These are phyloP conservation scores for Rheum nobile DNA, from an alignment of 148 eudicot species.

Conservation along the genomic window DNA sequence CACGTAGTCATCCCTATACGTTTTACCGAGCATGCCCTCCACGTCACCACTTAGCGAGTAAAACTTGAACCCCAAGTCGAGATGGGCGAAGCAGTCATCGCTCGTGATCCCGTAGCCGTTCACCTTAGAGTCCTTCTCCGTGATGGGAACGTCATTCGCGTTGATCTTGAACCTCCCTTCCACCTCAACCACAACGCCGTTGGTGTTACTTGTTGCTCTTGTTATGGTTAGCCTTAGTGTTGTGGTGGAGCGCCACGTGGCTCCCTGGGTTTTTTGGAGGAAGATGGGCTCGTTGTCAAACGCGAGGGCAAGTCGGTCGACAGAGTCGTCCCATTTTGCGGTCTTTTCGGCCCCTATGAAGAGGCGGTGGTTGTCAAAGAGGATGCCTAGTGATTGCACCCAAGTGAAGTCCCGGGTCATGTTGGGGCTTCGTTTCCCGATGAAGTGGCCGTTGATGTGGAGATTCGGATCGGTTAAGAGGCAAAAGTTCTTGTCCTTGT, in stretches of 20 bases:
- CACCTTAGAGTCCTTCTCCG: conserved; percentile 26
- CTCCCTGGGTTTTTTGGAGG: conserved; percentile 13
- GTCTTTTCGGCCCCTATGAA: conserved; percentile 33
- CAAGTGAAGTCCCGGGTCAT: conserved; percentile 42
- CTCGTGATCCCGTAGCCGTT: conserved; percentile 30
- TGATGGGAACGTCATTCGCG: conserved; percentile 30
- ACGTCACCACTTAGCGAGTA: conserved; percentile 16
- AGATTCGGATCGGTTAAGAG: conserved; percentile 32
- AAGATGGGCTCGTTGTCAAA: conserved; percentile 21
- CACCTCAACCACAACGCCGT: conserved; percentile 19
- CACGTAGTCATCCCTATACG: conserved; percentile 29
- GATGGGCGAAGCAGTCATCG: conserved; percentile 40
- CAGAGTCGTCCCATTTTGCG: conserved; percentile 24
- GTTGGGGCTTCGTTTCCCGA: conserved; percentile 20
- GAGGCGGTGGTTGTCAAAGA: conserved; percentile 32
- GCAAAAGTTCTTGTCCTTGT: conserved; percentile 31
- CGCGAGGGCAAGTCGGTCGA: conserved; percentile 24
- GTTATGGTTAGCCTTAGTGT: conserved; percentile 19
- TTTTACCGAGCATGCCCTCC: conserved; percentile 34
- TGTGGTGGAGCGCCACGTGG: conserved; percentile 16
- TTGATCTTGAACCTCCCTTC: conserved; percentile 26
- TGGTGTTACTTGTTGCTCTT: conserved; percentile 12
- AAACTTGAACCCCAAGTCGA: conserved; percentile 40
- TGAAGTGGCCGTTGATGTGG: conserved; percentile 46
- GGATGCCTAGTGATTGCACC: conserved; percentile 37